Evolutionary conservation across 768 basidiomycete genomes (phyloP).

Genomic region (Erythrobasidium yunnanense): DNA sequence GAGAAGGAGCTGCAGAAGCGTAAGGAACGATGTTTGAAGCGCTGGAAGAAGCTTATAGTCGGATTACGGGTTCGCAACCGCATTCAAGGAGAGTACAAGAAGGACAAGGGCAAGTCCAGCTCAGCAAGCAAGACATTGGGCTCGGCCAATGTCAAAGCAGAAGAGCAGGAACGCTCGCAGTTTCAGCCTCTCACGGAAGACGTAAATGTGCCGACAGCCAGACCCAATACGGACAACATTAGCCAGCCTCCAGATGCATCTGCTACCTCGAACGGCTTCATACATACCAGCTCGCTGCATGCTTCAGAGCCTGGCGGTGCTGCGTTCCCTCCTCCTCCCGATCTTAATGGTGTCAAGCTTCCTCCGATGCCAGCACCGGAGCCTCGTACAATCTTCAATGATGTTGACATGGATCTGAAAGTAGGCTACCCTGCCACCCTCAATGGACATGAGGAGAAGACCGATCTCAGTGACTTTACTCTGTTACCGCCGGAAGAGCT

Average conservation of each 20-base stretch:
- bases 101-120: background rate
- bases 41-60: constrained; percentile 76
- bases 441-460: background rate
- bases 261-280: constrained; percentile 1
- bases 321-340: constrained; percentile 1
- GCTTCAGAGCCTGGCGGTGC: constrained; percentile 6
- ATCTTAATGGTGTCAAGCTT: constrained; percentile 9
- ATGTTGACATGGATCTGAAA: background rate
- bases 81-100: constrained; percentile 26
- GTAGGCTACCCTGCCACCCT: background rate
- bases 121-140: background rate
- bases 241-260: background rate
- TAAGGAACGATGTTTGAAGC: constrained; percentile 68
- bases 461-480: constrained; percentile 16
- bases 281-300: background rate
- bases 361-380: constrained; percentile 23
- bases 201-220: background rate
- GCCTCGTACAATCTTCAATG: background rate
- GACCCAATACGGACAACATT: background rate
- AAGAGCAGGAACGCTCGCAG: constrained; percentile 2
- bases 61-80: constrained; percentile 73
- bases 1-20: constrained; percentile 65
- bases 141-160: background rate
- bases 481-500: constrained; percentile 10
- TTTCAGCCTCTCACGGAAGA: background rate